These are phyloP conservation scores for Cenchrus fungigraminus DNA, from an alignment of 176 grass and related monocot genomes.

Conservation along the genomic window DNA sequence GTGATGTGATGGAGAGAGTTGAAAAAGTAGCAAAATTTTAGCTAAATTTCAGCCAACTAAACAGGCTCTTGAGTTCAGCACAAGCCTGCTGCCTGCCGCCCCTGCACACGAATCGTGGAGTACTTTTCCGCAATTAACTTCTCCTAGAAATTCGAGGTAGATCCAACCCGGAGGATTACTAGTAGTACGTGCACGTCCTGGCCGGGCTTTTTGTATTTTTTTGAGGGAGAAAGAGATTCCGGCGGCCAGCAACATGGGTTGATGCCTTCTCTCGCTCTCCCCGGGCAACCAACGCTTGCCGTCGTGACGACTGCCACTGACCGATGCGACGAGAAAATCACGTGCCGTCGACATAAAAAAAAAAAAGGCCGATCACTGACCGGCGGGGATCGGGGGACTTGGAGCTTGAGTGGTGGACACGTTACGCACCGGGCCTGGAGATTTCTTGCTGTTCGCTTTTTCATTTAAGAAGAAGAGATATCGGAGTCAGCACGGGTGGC, in stretches of 20 bases:
- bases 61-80: background rate
- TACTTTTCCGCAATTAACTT: constrained; percentile 25
- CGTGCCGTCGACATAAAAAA: background rate
- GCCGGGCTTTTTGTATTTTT: background rate
- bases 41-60: too few relatives aligned
- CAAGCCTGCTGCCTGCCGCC: background rate
- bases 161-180: background rate
- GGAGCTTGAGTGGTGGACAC: constrained; percentile 35
- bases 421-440: constrained; percentile 12
- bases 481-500: background rate
- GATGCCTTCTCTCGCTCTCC: constrained; percentile 20
- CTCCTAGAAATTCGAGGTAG: too few relatives aligned
- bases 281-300: background rate
- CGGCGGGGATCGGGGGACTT: background rate
- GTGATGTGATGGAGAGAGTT: too few relatives aligned
- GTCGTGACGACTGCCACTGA: background rate
- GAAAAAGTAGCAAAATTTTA: too few relatives aligned
- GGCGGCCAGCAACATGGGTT: constrained; percentile 20
- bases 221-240: constrained; percentile 8
- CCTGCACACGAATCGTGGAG: background rate
- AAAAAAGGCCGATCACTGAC: background rate
- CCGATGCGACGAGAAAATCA: background rate
- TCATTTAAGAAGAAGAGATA: background rate
- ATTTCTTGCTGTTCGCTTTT: background rate
- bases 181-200: background rate